Base-by-base conservation (phyloP, 805 yeast species). In the Osmozyma mogii region DNA sequence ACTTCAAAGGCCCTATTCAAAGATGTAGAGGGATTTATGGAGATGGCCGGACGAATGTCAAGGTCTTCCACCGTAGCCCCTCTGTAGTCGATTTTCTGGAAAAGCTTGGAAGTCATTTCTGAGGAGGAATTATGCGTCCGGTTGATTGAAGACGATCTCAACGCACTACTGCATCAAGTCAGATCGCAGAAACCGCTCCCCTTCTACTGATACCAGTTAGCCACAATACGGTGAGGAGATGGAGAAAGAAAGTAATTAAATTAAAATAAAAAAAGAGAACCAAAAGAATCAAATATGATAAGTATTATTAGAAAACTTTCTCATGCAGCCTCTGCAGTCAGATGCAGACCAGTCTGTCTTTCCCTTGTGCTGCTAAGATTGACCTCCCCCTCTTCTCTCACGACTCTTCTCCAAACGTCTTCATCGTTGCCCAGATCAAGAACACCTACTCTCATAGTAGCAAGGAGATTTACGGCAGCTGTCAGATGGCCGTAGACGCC, bases 401-500 rank as follows among this genome's bases (percentile, higher is more conserved):
- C 64, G 63, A 78, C 58, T 70, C 85, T 75, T 54, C 76, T 75
- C 94, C 95, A 84, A 15, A 83, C 83, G 43, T 81, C 80, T 37
- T 76, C 81, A 42, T 84, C 89, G 38, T 82, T 71, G 7, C 88
- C 88, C 10, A 84, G 81, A 37, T 87, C 75, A 17, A 83, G 64
- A 15, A 83, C 88, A 1, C 94, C 95, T 10, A 88, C 79, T 47
- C 97, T 70, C 96, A 88, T 85, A 1, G 95, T 88, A 2, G 95
- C 94, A 36, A 88, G 62, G 36, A 88, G 57, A 56, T 88, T 88
- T 49, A 80, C 82, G 1, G 96, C 96, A 0, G 96, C 96, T 34
- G 89, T 85, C 44, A 92, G 81, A 54, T 88, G 97, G 32, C 75
- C 74, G 58, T 88, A 88, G 9, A 88, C 96, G 3, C 95, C 96